phyloP scores from a whole-genome alignment of 1,284 basidiomycete species.

The Puccinia triticina region DNA sequence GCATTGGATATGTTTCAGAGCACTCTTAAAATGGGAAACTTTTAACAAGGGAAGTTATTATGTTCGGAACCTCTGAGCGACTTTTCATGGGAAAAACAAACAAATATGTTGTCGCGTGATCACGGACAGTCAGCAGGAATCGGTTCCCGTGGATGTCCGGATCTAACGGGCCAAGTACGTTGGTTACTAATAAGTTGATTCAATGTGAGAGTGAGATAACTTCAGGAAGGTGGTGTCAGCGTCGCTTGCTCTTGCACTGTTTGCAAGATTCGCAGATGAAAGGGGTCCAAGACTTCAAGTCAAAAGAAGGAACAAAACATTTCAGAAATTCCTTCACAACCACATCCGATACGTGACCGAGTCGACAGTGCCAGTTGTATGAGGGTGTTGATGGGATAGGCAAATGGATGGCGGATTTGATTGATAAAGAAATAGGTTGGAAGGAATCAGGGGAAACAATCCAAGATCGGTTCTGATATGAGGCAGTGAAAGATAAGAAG shows the following conservation, averaged over 20 bases:
- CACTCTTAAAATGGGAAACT: neutral
- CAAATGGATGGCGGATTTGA: too few relatives aligned
- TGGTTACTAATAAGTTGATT: neutral
- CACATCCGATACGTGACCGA: neutral
- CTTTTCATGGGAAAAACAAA: constrained; percentile 16
- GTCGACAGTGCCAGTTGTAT: neutral
- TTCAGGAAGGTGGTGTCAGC: neutral
- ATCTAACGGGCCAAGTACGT: constrained; percentile 7
- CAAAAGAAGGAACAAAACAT: neutral
- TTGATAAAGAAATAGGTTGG: neutral
- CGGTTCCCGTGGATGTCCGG: neutral
- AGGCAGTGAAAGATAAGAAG: neutral
- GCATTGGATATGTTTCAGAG: neutral
- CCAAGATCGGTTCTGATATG: neutral
- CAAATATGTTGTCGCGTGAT: neutral
- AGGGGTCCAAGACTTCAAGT: neutral
- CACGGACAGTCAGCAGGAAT: neutral
- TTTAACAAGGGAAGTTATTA: neutral
- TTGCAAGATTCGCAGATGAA: constrained; percentile 12
- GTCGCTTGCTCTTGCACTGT: neutral
- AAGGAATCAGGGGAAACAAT: neutral
- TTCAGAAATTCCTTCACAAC: neutral
- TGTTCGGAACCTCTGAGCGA: neutral
- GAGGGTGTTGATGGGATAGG: neutral
- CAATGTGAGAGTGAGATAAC: neutral